Evolutionary conservation across 371 early-diverging fungal genomes (phyloP), one percentile per base, ranked within the genome.

Genomic region (Actinomortierella wolfii): DNA sequence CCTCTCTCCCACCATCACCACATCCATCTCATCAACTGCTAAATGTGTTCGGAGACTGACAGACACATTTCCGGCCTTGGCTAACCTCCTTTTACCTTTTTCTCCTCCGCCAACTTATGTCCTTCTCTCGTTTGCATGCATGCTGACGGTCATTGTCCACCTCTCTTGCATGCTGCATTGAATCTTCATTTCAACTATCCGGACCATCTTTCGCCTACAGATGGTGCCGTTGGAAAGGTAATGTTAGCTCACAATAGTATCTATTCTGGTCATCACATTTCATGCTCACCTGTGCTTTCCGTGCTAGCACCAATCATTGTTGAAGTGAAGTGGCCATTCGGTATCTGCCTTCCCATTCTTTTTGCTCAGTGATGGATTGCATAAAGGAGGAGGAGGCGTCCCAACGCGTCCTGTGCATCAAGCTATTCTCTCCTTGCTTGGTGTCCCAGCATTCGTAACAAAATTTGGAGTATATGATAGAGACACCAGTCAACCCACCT

Each of bases 151-250:
- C 24, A 6, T 20, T 20, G 8, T 20, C 21, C 28, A 50, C 11
- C 23, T 46, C 20, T 17, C 51, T 41, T 20, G 47, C 24, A 15
- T 29, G 24, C 40, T 42, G 23, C 18, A 15, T 40, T 47, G 40
- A 46, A 20, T 18, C 48, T 43, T 62, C 20, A 24, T 40, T 25
- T 4, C 24, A 8, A 14, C 21, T 34, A 34, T 11, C 34, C 34
- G 34, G 34, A 9, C 48, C 29, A 34, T 4, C 48, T 47, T 24
- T 7, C 39, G 11, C 43, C 58, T 41, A 54, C 40, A 59, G 98
- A 98, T 81, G 98, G 98, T 89, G 97, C 97, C 57, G 98, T 98
- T 75, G 97, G 97, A 73, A 96, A 97, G 87, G 92, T 89, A 83
- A 68, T 52, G 71, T 57, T 52, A 50, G 44, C 23, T 39, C 23